These are phyloP conservation scores for Tricholoma sp. DNA, from an alignment of 768 basidiomycete genomes.

Conservation along the genomic window DNA sequence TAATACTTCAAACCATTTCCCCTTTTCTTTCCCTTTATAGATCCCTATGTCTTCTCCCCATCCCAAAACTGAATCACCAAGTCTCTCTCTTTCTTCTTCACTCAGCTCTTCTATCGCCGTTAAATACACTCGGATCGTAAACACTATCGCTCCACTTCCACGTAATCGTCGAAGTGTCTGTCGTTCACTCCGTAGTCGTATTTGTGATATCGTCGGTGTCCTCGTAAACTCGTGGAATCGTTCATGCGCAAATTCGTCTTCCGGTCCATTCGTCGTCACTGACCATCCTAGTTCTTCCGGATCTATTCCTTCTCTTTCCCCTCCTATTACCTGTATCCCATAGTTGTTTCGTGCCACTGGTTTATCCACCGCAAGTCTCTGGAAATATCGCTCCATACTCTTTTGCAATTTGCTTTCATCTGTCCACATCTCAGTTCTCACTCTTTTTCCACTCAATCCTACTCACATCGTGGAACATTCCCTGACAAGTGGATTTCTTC, in stretches of 20 bases:
- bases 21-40: slow-evolving; percentile 33
- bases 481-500: slow-evolving; percentile 71
- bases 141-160: slow-evolving; percentile 57
- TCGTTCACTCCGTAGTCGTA: slow-evolving; percentile 32
- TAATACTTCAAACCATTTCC: background rate
- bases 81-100: slow-evolving; percentile 52
- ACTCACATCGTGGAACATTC: slow-evolving; percentile 70
- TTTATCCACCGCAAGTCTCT: slow-evolving; percentile 58
- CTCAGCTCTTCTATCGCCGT: slow-evolving; percentile 47
- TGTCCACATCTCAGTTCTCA: slow-evolving; percentile 58
- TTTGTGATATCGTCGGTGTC: too few relatives aligned
- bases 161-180: slow-evolving; percentile 65
- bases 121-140: slow-evolving; percentile 66
- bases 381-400: slow-evolving; percentile 70
- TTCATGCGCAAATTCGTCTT: slow-evolving; percentile 7
- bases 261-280: slow-evolving; percentile 27
- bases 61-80: slow-evolving; percentile 57
- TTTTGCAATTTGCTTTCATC: slow-evolving; percentile 58
- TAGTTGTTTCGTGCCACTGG: slow-evolving; percentile 73
- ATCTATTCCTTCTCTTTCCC: slow-evolving; percentile 31
- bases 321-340: slow-evolving; percentile 28
- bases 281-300: slow-evolving; percentile 64
- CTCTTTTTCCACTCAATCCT: slow-evolving; percentile 57
- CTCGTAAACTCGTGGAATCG: too few relatives aligned
- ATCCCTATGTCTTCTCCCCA: slow-evolving; percentile 60